phyloP scores from a whole-genome alignment of 495 filamentous ascomycete genomes.

The Penicillium taxi region DNA sequence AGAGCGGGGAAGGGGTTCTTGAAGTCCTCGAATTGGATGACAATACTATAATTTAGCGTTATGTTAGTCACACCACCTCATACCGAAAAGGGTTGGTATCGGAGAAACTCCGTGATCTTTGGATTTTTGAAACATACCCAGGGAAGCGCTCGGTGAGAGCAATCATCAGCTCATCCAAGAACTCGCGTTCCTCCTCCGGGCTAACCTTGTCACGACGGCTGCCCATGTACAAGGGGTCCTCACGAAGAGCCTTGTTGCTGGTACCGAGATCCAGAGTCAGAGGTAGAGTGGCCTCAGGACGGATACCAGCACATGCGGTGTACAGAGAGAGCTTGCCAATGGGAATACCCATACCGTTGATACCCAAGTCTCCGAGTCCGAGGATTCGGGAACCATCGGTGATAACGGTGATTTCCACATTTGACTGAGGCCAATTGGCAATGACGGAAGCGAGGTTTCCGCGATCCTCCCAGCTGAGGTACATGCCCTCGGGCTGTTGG shows the following conservation, averaged over 20 bases:
- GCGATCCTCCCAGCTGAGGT: constrained; percentile 84
- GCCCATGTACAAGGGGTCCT: constrained; percentile 92
- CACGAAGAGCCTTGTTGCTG: constrained; percentile 76
- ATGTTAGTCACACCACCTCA: constrained; percentile 10
- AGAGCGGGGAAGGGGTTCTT: constrained; percentile 96
- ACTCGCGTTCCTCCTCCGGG: constrained; percentile 77
- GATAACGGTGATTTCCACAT: constrained; percentile 92
- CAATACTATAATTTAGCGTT: constrained; percentile 52
- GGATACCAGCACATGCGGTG: constrained; percentile 92
- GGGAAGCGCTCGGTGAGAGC: constrained; percentile 83
- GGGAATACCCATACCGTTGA: constrained; percentile 97
- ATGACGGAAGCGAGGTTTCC: constrained; percentile 77
- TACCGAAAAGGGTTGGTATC: background rate
- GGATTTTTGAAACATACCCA: constrained; percentile 42
- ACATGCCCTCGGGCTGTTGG: constrained; percentile 88
- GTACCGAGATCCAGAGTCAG: constrained; percentile 90
- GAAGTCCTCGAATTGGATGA: constrained; percentile 98
- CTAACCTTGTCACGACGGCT: constrained; percentile 73
- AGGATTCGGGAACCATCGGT: constrained; percentile 96
- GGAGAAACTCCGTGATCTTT: constrained; percentile 14
- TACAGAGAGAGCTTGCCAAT: constrained; percentile 93
- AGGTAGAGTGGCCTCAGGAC: constrained; percentile 84
- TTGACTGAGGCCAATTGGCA: constrained; percentile 77
- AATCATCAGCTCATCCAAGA: constrained; percentile 95
- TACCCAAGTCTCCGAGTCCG: constrained; percentile 88